phyloP scores from a whole-genome alignment of 140 eudicot species.

The Ambrosia hybrid region DNA sequence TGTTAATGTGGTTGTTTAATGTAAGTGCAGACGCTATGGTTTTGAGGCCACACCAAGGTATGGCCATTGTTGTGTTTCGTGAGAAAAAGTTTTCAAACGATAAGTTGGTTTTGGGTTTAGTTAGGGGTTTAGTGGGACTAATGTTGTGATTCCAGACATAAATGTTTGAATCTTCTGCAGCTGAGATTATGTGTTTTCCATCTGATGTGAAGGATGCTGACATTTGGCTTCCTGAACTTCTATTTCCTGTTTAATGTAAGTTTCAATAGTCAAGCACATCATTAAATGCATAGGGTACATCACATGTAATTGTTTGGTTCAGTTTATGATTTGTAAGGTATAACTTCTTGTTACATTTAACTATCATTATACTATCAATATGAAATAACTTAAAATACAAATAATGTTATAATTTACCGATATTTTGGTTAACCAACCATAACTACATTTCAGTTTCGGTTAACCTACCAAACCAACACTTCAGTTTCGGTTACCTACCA shows the following conservation, averaged over 20 bases:
- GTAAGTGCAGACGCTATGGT: constrained; percentile 36
- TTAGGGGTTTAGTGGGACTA: constrained; percentile 34
- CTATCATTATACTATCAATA: no score
- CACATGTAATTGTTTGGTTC: not conserved
- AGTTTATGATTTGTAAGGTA: not conserved
- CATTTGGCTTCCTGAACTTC: constrained; percentile 55
- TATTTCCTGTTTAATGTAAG: constrained; percentile 41
- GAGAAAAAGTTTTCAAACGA: constrained; percentile 63
- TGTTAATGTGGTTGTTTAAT: constrained; percentile 15
- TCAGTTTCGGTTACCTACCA: not conserved
- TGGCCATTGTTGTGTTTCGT: constrained; percentile 62
- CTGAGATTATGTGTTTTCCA: constrained; percentile 71
- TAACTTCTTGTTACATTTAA: not conserved
- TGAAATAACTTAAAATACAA: no score
- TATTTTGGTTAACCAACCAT: not conserved
- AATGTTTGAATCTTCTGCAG: constrained; percentile 72
- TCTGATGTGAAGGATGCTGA: constrained; percentile 85
- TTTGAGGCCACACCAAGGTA: constrained; percentile 77
- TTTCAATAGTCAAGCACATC: not conserved
- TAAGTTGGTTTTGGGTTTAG: constrained; percentile 41
- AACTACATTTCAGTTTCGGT: constrained; percentile 1
- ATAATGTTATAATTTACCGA: no score
- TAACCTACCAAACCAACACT: not conserved
- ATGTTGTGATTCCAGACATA: constrained; percentile 61
- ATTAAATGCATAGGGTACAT: no score